A percentile compares a stretch with the other conserved stretches of the same genome.
These are phyloP conservation scores for Quercus rubra DNA, from an alignment of 306 rosid species.

Conservation along the genomic window DNA sequence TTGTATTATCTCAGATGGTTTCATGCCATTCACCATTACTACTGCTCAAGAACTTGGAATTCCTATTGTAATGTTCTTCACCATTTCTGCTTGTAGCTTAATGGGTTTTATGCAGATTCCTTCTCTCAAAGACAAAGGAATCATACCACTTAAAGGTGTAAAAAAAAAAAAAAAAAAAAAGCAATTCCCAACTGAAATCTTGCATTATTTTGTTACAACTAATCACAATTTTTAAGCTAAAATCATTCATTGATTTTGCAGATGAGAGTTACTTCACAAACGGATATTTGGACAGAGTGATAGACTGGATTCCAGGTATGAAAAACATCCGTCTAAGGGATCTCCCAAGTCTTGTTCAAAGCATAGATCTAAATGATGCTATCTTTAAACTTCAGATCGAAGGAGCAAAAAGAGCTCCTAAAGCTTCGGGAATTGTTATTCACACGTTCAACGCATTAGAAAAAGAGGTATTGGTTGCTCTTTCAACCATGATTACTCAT, in stretches of 20 bases:
- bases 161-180: not conserved
- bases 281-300: slow-evolving; percentile 2
- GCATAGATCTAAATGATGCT: not conserved
- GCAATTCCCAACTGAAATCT: not conserved
- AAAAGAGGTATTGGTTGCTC: slow-evolving; percentile 1
- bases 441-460: slow-evolving; percentile 14
- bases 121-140: not conserved
- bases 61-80: not conserved
- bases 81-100: not conserved
- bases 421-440: not conserved
- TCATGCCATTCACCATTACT: not conserved
- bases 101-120: not conserved
- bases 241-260: not conserved
- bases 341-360: not conserved
- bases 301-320: slow-evolving; percentile 18
- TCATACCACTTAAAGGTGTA: slow-evolving; percentile 10
- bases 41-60: not conserved
- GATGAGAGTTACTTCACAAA: slow-evolving; percentile 13
- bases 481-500: not conserved
- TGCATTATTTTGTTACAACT: not conserved
- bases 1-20: not conserved
- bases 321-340: not conserved
- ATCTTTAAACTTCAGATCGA: not conserved
- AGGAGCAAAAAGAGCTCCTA: not conserved
- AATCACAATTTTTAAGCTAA: too few relatives aligned